Percentiles rank a stretch among this genome's conserved stretches.
Conservation (phyloP, 1,284 basidiomycete genomes). For the Cystobasidium pallidum region DNA sequence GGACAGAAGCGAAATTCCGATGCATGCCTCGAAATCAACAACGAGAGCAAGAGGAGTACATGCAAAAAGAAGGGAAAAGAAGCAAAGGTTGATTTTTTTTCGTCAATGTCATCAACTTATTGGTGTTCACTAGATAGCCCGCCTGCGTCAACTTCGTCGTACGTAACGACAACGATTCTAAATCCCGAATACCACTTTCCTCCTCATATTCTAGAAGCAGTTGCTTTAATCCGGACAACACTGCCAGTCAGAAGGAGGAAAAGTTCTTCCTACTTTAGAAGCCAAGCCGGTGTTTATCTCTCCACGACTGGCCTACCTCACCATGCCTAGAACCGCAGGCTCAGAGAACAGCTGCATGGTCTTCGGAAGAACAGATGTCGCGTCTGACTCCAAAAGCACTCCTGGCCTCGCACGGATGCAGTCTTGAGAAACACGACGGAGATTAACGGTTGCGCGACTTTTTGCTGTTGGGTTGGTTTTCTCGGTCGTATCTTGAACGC, state of each 20-base stretch:
- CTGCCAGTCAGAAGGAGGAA: conserved; percentile 3
- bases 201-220: conserved; percentile 2
- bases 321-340: no score
- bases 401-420: no score
- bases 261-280: conserved; percentile 19
- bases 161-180: conserved; percentile 22
- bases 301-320: no score
- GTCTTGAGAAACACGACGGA: no score
- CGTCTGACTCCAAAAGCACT: no score
- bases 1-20: no score
- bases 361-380: no score
- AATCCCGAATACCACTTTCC: conserved; percentile 29
- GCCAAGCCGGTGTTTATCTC: not conserved
- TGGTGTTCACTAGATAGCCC: not conserved
- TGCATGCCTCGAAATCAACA: not conserved
- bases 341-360: no score
- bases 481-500: no score
- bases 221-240: not conserved
- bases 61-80: not conserved
- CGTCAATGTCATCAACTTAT: not conserved
- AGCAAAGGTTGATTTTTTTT: not conserved
- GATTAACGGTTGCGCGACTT: no score
- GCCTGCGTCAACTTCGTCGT: not conserved
- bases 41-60: not conserved
- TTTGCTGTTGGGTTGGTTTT: no score